Evolutionary conservation across 2,329 filamentous ascomycete genomes (phyloP).

Genomic region (Scedosporium apiospermum): DNA sequence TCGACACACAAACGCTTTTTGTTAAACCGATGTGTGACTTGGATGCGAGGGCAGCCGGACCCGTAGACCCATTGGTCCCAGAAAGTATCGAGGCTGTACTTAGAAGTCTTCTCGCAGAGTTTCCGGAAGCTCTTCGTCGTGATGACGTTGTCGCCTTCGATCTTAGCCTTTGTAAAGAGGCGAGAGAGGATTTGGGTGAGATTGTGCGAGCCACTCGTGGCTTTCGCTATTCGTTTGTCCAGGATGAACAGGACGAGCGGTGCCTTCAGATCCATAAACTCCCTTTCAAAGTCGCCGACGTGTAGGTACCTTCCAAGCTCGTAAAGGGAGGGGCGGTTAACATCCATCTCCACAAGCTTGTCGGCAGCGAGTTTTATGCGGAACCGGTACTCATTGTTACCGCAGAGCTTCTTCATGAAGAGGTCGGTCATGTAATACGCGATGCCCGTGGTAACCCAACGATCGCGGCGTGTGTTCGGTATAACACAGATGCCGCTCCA

Average conservation of each 20-base stretch:
- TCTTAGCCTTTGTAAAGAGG: conserved; percentile 78
- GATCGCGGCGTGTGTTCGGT: conserved; percentile 68
- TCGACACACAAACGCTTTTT: conserved; percentile 96
- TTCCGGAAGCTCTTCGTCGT: conserved; percentile 68
- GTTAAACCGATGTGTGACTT: conserved; percentile 84
- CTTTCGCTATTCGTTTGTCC: conserved; percentile 82
- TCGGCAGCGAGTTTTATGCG: conserved; percentile 81
- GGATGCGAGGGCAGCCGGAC: conserved; percentile 80
- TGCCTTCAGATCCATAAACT: conserved; percentile 87
- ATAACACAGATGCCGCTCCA: conserved; percentile 94
- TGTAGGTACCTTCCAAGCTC: conserved; percentile 70
- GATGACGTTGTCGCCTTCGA: conserved; percentile 61
- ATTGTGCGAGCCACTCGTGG: conserved; percentile 67
- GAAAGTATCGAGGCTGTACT: conserved; percentile 78
- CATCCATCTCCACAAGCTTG: conserved; percentile 69
- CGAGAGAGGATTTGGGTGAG: conserved; percentile 78
- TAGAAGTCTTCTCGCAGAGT: conserved; percentile 79
- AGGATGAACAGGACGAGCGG: conserved; percentile 88
- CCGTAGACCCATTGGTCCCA: conserved; percentile 90
- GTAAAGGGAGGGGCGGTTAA: conserved; percentile 71
- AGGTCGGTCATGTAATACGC: conserved; percentile 92
- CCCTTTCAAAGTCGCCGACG: conserved; percentile 73
- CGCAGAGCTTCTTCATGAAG: conserved; percentile 83
- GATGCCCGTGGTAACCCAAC: conserved; percentile 83
- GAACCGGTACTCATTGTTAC: conserved; percentile 90